phyloP scores from a whole-genome alignment of 129 eudicot species.

The Flaveria sonorensis region DNA sequence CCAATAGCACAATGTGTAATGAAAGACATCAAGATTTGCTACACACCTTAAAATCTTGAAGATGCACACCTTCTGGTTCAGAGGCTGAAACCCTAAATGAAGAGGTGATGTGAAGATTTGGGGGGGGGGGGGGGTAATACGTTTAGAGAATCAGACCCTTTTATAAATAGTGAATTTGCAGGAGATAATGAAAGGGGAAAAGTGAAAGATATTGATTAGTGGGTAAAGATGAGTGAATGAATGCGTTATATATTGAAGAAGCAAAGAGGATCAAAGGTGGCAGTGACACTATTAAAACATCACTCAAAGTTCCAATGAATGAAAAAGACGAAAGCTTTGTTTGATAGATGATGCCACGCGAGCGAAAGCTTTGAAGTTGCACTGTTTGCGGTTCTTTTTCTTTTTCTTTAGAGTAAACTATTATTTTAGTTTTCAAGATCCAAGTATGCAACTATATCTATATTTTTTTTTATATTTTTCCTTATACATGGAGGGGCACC shows the following conservation, averaged over 20 bases:
- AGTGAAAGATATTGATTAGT: neutral
- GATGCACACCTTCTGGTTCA: conserved; percentile 27
- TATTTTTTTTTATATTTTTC: too few relatives aligned
- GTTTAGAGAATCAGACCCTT: neutral
- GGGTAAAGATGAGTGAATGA: conserved; percentile 23
- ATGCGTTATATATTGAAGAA: conserved; percentile 31
- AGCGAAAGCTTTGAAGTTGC: neutral
- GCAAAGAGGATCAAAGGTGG: conserved; percentile 29
- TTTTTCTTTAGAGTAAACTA: too few relatives aligned
- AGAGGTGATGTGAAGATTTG: conserved; percentile 7
- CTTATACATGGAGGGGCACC: too few relatives aligned
- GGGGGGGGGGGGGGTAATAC: neutral
- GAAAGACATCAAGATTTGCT: neutral
- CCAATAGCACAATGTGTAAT: conserved; percentile 18
- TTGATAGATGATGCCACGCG: conserved; percentile 24
- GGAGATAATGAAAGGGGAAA: neutral
- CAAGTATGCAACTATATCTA: too few relatives aligned
- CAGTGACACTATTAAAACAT: neutral
- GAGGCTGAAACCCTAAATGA: conserved; percentile 19
- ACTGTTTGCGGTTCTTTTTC: too few relatives aligned
- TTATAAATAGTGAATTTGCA: neutral
- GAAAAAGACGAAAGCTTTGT: conserved; percentile 13
- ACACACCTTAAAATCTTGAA: conserved; percentile 31
- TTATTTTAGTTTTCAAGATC: too few relatives aligned
- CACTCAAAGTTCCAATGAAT: neutral